Evolutionary conservation across 345 rosid genomes (phyloP), one percentile per base, ranked within the genome.

Genomic region (Cardiospermum halicacabum): DNA sequence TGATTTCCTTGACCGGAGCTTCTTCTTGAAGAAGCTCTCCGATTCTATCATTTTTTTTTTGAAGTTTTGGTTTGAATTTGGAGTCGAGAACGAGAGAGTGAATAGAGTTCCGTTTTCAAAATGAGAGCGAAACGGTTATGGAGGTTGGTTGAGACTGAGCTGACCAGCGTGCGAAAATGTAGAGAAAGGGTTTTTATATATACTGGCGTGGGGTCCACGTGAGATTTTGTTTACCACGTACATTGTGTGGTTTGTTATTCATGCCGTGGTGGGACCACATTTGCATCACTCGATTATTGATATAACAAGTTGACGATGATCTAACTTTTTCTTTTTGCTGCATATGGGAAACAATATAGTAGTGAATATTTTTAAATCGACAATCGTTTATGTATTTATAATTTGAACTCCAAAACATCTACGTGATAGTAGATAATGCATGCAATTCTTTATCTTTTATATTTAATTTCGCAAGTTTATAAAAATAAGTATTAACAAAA

Each of bases 1-100:
- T 27, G 80, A 74, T 32, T 68, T 82, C 65, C 74, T 79, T 50
- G 92, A 82, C 1, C 88, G 82, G 68, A 75, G 75, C 77, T 82
- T 87, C 82, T 70, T 81, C 69, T 66, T 67, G 40, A 72, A 51
- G 68, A 45, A 64, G 56, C 60, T 69, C 68, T 19, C 53, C n/a
- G 64, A 62, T 53, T 67, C 76, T 21, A 64, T 64, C 76, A 67
- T n/a, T n/a, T n/a, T n/a, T n/a, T n/a, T 68, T 62, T 36, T 67
- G 30, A 30, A 12, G 30, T 18, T 27, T 39, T 21, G 19, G 6
- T n/a, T 22, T 50, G 10, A 67, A 66, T 22, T 57, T 74, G 58
- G 54, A 59, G 28, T 39, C 65, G 28, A 56, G 66, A 43, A 63
- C 32, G 66, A 34, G 68, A 47, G 51, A 63, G 62, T 12, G 53